These are phyloP conservation scores for Trypanosoma cruzi DNA, from an alignment of 208 protist genomes.

Conservation along the genomic window DNA sequence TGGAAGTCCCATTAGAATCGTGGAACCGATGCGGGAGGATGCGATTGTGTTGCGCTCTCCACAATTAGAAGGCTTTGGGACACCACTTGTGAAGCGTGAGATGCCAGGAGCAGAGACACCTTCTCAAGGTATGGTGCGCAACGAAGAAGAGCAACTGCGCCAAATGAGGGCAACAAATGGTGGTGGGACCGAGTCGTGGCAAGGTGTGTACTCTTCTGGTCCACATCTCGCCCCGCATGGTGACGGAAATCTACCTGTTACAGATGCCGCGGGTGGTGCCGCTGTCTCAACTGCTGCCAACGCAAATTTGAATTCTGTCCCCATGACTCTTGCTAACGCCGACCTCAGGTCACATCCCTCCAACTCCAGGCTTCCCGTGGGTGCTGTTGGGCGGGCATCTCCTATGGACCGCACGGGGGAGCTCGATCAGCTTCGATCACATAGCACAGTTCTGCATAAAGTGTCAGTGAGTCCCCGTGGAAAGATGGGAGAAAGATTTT, in stretches of 20 bases:
- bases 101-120: conserved; percentile 8
- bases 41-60: conserved; percentile 48
- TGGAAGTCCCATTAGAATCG: background rate
- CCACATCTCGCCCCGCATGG: background rate
- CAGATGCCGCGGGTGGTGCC: background rate
- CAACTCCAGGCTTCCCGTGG: background rate
- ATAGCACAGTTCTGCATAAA: conserved; percentile 6
- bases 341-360: background rate
- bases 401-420: conserved; percentile 4
- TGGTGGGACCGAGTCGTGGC: background rate
- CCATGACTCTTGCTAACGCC: background rate
- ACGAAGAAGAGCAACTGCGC: background rate
- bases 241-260: background rate
- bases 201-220: background rate
- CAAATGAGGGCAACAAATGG: background rate
- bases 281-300: background rate
- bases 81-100: conserved; percentile 49
- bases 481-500: conserved; percentile 11
- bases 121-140: conserved; percentile 7
- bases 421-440: conserved; percentile 17
- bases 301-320: background rate
- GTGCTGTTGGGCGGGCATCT: background rate
- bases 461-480: background rate
- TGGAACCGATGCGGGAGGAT: background rate
- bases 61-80: conserved; percentile 44